Percentiles rank a stretch among this genome's conserved stretches.
Evolutionary conservation across 1,284 basidiomycete species (phyloP).

Genomic region (Tilletia setariae): DNA sequence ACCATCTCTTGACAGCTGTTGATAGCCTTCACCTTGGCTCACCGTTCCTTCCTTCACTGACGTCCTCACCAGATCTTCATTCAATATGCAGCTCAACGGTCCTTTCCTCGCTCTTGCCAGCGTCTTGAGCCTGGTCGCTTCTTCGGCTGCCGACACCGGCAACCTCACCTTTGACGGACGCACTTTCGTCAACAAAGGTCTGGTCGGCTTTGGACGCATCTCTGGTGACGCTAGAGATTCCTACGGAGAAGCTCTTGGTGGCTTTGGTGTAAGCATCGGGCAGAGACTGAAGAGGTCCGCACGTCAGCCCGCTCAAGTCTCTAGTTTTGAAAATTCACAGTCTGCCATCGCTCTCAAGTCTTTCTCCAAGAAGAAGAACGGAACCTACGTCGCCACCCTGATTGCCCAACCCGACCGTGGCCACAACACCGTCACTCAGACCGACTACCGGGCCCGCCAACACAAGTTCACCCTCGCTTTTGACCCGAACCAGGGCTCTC

Average conservation of each 20-base stretch:
- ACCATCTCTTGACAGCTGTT: too few species aligned
- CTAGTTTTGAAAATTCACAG: not conserved
- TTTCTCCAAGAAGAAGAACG: constrained; percentile 23
- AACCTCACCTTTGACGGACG: constrained; percentile 16
- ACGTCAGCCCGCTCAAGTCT: too few species aligned
- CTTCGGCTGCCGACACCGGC: not conserved
- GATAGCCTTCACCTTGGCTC: too few species aligned
- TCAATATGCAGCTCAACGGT: not conserved
- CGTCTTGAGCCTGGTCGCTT: not conserved
- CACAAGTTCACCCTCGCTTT: constrained; percentile 64
- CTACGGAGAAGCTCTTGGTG: constrained; percentile 52
- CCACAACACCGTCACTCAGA: constrained; percentile 57
- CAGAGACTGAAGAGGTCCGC: too few species aligned
- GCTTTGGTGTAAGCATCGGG: constrained; percentile 46
- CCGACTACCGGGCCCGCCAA: constrained; percentile 65
- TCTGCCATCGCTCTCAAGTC: constrained; percentile 33
- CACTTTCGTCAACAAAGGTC: constrained; percentile 49
- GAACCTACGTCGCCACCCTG: constrained; percentile 58
- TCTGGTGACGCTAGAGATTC: constrained; percentile 41
- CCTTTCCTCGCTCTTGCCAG: not conserved
- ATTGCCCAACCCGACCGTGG: constrained; percentile 63
- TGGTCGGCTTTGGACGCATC: constrained; percentile 55
- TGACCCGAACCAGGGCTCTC: constrained; percentile 59
- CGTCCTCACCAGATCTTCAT: not conserved
- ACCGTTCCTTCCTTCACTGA: too few species aligned